Percentiles rank a stretch among this genome's conserved stretches.
Conservation (phyloP, 2,329 filamentous ascomycete genomes). For the Aschersonia sp. region DNA sequence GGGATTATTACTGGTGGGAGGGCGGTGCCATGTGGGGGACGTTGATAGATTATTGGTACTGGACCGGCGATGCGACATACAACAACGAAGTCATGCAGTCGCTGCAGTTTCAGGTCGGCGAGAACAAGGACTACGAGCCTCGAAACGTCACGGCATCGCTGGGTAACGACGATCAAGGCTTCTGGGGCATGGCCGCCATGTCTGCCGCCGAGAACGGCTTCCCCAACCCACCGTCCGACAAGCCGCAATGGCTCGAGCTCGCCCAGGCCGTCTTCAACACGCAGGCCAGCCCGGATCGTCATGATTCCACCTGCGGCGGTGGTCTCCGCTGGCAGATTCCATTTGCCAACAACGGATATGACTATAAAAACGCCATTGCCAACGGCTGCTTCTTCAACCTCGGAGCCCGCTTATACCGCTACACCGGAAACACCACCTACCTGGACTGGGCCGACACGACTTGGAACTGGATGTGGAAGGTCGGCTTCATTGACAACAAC, state of each 20-base stretch:
- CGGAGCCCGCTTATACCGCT: slow-evolving; percentile 55
- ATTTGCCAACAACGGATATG: slow-evolving; percentile 57
- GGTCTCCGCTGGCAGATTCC: slow-evolving; percentile 71
- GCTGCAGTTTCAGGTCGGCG: slow-evolving; percentile 38
- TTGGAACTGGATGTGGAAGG: slow-evolving; percentile 44
- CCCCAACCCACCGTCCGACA: slow-evolving; percentile 32
- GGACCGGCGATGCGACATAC: slow-evolving; percentile 44
- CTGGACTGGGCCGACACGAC: slow-evolving; percentile 46
- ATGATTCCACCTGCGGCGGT: slow-evolving; percentile 37
- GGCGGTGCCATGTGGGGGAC: slow-evolving; percentile 47
- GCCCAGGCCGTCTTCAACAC: slow-evolving; percentile 51
- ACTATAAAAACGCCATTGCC: slow-evolving; percentile 54
- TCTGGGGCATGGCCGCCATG: slow-evolving; percentile 54
- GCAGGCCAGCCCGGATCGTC: slow-evolving; percentile 39
- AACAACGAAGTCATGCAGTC: slow-evolving; percentile 37
- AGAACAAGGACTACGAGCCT: slow-evolving; percentile 40
- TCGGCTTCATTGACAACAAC: slow-evolving; percentile 44
- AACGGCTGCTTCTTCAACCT: slow-evolving; percentile 52
- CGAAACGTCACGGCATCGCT: slow-evolving; percentile 33
- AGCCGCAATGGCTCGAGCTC: slow-evolving; percentile 40
- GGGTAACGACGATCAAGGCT: slow-evolving; percentile 53
- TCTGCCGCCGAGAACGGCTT: slow-evolving; percentile 43
- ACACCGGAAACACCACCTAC: slow-evolving; percentile 53
- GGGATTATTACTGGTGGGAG: slow-evolving; percentile 54
- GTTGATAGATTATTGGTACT: slow-evolving; percentile 50